A percentile compares a stretch with the other conserved stretches of the same genome.
phyloP scores from a whole-genome alignment of 2,329 filamentous ascomycete species.

The Colletotrichum sp. region DNA sequence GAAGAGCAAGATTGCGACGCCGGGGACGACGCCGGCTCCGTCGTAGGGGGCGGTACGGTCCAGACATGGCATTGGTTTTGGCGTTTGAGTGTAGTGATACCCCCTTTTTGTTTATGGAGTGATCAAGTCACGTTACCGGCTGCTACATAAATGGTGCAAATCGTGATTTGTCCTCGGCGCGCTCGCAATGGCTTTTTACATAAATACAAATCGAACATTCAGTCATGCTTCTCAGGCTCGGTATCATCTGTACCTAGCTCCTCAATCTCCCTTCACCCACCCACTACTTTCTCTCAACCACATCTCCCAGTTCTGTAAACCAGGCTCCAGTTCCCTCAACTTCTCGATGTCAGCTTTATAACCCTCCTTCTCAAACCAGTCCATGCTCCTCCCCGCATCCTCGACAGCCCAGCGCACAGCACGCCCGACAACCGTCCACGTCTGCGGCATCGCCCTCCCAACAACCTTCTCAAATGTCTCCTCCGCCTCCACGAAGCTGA shows the following conservation, averaged over 20 bases:
- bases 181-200: not conserved
- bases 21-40: constrained; percentile 7
- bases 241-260: not conserved
- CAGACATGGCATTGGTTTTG: not conserved
- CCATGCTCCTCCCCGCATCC: constrained; percentile 18
- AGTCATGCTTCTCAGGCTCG: not conserved
- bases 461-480: constrained; percentile 2
- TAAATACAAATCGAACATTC: not conserved
- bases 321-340: constrained; percentile 9
- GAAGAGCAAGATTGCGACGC: constrained; percentile 48
- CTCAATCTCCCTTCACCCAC: constrained; percentile 16
- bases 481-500: constrained; percentile 8
- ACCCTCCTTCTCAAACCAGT: constrained; percentile 17
- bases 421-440: not conserved
- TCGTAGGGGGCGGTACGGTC: not conserved
- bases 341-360: constrained; percentile 9
- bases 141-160: not conserved
- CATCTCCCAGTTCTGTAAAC: constrained; percentile 17
- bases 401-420: constrained; percentile 14
- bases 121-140: not conserved
- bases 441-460: not conserved
- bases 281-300: constrained; percentile 25
- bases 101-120: constrained; percentile 6
- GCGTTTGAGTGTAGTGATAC: constrained; percentile 17
- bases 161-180: not conserved